Base-by-base conservation (phyloP, 805 yeast genomes). In the Cyberlindnera sargentensis region DNA sequence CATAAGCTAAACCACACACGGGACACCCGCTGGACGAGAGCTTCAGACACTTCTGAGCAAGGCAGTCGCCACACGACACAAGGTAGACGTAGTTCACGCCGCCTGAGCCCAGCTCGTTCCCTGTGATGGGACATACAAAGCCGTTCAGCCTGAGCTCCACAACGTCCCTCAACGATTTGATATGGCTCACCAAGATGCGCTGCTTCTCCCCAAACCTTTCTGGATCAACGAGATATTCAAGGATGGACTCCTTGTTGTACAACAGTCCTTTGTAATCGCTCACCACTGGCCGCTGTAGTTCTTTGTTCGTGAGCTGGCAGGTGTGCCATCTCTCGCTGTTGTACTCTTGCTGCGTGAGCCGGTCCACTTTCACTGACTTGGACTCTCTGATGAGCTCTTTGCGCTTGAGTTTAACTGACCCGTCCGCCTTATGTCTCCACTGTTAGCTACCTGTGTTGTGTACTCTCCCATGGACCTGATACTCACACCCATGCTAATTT, bases 211-310 rank as follows among this genome's bases (percentile, higher is more conserved):
- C 45, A 39, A 60, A 51, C 30, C 53, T 53, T 25, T 62, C 64
- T 33, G 58, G 58, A 9, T 66, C 63, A 3, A 84, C 49, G 4
- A 88, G 56, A 56, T 72, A 68, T 52, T 82, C 82, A 6, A 88
- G 54, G 0, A 84, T 58, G 28, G 79, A 62, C 45, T 79, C 84
- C 47, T 84, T 84, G 49, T 81, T 76, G 60, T 72, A 84, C 4
- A 88, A 54, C 29, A 67, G 57, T 0, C 96, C 96, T 40, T 64
- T 64, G 56, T 69, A 80, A 60, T 88, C 95, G 31, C 86, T 73
- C 2, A 83, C 82, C 2, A 85, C 63, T 0, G 82, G 83, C 5
- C 53, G 54, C n/a, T 52, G 48, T 20, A 86, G 66, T 51, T 49
- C 68, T 45, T 58, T 68, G 36, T 53, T 73, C 26, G 68, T 71